Base-by-base conservation (phyloP, 257 asterid genomes). In the Forsythia suspensa region DNA sequence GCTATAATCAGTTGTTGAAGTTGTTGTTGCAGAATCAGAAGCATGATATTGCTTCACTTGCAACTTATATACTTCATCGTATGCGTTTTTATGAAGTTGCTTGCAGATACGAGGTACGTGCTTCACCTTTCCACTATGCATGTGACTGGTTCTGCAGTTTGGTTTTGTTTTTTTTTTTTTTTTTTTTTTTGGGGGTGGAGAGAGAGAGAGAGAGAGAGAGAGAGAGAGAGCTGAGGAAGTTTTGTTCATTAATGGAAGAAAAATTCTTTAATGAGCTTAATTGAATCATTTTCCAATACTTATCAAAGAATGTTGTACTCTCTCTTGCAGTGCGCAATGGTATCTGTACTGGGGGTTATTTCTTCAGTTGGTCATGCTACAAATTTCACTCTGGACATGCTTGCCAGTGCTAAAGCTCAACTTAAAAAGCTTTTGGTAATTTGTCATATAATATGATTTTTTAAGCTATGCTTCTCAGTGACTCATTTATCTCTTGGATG, bases 41-140 rank as follows among this genome's bases (percentile, higher is more conserved):
- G 83, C 97, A 95, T 84, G 97, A 91, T 86, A 88, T 94, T 82
- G 98, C 97, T 68, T 91, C 96, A 74, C 90, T 91, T 76, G 89
- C 94, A 71, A 88, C 98, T 72, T 88, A 90, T 84, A 84, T 94
- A 82, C 99, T 96, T 88, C 92, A 94, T 79, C 98, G 97, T 71
- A 10, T 89, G 86, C 96, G 93, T 46, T 84, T 89, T 52, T 96
- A 94, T 88, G 99, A 96, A 90, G 92, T 92, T 85, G 91, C 97
- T 81, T 91, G 96, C 67, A 87, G 95, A 94, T 94, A 90, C 80
- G 99, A 96, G 97, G 99, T 96, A 88, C 74, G 63, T 79, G 78
- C 52, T 84, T 55, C 80, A 79, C 13, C 87, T 76, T 78, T n/a
- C 36, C 75, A 36, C 37, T 71, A 39, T 73, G 59, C 48, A 24